Base-by-base conservation (phyloP, 371 early-diverging fungal species). In the Mucor ambiguus region DNA sequence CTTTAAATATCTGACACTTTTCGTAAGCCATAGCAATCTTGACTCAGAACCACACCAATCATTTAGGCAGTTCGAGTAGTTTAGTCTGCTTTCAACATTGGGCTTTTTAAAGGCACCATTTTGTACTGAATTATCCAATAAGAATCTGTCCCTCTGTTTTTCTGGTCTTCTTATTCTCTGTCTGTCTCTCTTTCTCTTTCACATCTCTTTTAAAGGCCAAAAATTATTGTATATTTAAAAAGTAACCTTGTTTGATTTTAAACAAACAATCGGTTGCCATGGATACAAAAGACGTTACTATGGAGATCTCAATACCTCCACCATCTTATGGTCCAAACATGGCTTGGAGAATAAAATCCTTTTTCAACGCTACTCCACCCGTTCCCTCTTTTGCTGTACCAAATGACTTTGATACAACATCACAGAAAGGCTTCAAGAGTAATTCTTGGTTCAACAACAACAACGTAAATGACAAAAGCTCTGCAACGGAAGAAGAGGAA, bases 391-490 rank as follows among this genome's bases (percentile, higher is more conserved):
- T 77, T 52, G 57, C 74, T 11, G 72, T 74, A 18, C 77, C 77
- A 24, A 73, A 71, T 43, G 72, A 77, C 26, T 77, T 77, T 61
- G 70, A 77, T 55, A 65, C 72, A 1, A 60, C 70, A 20, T 64
- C 66, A 16, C 71, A 77, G 52, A 77, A 76, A 26, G 68, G 69
- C 9, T 68, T 76, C 41, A 80, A 75, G 41, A 81, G 75, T 37
- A 78, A 81, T 64, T 75, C 75, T n/a, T 81, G 81, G 81, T 81
- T 81, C 52, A 72, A 76, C 26, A 59, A 66, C 22, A 61, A 60
- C 32, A 26, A 58, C 58, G 64, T 58, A 64, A 64, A 64, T 58
- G 58, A 64, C 58, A 64, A 59, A 20, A 49, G 16, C 16, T 20
- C 18, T 12, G 16, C 32, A 20, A 32, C 61, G 3, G 38, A 24